Evolutionary conservation across 768 basidiomycete genomes (phyloP).

Genomic region (Coprinopsis sp.): DNA sequence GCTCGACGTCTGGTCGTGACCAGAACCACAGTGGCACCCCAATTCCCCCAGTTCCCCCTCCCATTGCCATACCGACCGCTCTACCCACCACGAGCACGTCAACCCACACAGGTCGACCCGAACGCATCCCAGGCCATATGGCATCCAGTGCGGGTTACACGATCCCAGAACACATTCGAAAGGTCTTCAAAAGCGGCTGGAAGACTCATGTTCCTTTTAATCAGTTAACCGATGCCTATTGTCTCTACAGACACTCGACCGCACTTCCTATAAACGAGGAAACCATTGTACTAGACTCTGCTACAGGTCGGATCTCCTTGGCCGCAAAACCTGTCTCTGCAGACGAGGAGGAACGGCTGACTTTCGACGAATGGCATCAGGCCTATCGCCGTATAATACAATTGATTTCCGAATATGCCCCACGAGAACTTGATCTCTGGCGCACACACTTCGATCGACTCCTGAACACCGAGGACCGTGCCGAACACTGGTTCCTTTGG

Average conservation of each 20-base stretch:
- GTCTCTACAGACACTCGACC: background rate
- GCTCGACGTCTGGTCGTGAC: no score
- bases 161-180: slow-evolving; percentile 13
- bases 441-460: slow-evolving; percentile 13
- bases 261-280: background rate
- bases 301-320: slow-evolving; percentile 7
- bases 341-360: slow-evolving; percentile 11
- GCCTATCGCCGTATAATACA: slow-evolving; percentile 15
- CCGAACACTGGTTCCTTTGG: slow-evolving; percentile 12
- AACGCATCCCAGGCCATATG: background rate
- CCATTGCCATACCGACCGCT: no score
- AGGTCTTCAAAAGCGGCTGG: slow-evolving; percentile 15
- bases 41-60: no score
- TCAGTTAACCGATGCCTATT: slow-evolving; percentile 15
- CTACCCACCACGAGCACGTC: no score
- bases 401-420: slow-evolving; percentile 12
- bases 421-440: slow-evolving; percentile 11
- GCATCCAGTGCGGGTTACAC: slow-evolving; percentile 4
- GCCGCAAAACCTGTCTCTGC: slow-evolving; percentile 8
- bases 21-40: no score
- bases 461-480: slow-evolving; percentile 2
- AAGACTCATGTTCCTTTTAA: slow-evolving; percentile 15
- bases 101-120: background rate
- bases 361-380: slow-evolving; percentile 21
- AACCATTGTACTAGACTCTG: background rate